Evolutionary conservation across 2,329 filamentous ascomycete genomes (phyloP).

Genomic region (Sarocladium kiliense): DNA sequence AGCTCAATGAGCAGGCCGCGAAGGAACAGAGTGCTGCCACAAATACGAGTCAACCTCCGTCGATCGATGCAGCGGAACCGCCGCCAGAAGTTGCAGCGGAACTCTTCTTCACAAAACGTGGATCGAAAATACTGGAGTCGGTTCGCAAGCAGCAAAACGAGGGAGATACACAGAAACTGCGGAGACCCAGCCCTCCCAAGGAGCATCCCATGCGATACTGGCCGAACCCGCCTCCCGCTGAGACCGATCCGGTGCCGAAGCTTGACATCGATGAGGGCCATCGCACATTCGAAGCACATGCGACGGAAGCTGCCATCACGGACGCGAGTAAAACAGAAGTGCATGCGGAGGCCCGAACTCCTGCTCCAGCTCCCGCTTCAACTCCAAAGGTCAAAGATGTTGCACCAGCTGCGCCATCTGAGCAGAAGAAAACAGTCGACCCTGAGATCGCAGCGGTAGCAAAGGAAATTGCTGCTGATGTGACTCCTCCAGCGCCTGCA

Average conservation of each 20-base stretch:
- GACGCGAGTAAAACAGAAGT: background rate
- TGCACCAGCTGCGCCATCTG: background rate
- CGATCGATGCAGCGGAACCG: slow-evolving; percentile 27
- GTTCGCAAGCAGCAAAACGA: slow-evolving; percentile 21
- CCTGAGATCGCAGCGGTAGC: slow-evolving; percentile 18
- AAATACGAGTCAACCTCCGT: background rate
- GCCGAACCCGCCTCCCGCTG: slow-evolving; percentile 4
- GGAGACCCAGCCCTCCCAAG: slow-evolving; percentile 20
- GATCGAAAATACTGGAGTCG: slow-evolving; percentile 38
- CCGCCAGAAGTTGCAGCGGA: slow-evolving; percentile 36
- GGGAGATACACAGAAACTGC: slow-evolving; percentile 8
- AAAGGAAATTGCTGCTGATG: slow-evolving; percentile 19
- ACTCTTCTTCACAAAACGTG: slow-evolving; percentile 42
- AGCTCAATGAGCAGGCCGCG: background rate
- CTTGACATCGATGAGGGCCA: background rate
- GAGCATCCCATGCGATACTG: slow-evolving; percentile 29
- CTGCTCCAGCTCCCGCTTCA: background rate
- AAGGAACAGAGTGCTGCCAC: background rate
- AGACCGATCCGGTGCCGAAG: slow-evolving; percentile 2
- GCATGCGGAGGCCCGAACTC: background rate
- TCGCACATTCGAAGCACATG: slow-evolving; percentile 3
- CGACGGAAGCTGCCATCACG: background rate
- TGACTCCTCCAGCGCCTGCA: slow-evolving; percentile 17
- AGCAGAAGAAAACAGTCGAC: slow-evolving; percentile 11
- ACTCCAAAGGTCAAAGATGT: background rate